Evolutionary conservation across 2,329 filamentous ascomycete genomes (phyloP).

Genomic region (Dactylellina haptotyla): DNA sequence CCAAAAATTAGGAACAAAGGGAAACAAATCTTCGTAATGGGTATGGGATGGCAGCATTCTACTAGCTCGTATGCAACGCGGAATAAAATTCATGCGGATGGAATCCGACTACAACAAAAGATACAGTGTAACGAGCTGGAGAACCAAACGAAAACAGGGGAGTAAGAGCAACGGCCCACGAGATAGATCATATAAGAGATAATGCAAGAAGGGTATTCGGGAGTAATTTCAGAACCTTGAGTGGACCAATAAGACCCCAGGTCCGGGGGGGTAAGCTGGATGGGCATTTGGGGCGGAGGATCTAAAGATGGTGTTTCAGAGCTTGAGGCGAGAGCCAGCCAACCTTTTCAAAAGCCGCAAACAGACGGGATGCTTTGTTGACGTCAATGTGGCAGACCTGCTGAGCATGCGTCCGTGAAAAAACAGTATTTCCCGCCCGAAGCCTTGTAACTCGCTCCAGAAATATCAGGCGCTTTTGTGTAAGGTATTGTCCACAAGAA

Average conservation of each 20-base stretch:
- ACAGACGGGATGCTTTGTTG: conserved; percentile 94
- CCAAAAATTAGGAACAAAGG: neutral
- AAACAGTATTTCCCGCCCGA: conserved; percentile 75
- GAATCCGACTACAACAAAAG: no score
- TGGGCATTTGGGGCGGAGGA: neutral
- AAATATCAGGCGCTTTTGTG: conserved; percentile 93
- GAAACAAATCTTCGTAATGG: neutral
- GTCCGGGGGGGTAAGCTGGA: neutral
- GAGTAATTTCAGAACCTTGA: no score
- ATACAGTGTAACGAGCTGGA: no score
- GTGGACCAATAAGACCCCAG: no score
- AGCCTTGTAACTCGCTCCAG: conserved; percentile 75
- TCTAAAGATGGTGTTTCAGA: conserved; percentile 60
- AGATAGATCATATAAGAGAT: no score
- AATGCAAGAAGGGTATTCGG: no score
- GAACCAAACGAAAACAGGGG: no score
- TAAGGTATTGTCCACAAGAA: conserved; percentile 87
- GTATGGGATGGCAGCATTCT: no score
- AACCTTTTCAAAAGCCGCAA: conserved; percentile 86
- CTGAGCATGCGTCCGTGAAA: conserved; percentile 94
- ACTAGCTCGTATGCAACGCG: no score
- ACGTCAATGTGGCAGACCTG: conserved; percentile 98
- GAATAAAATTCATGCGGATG: no score
- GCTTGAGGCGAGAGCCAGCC: conserved; percentile 76
- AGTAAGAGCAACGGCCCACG: no score